Evolutionary conservation across 495 filamentous ascomycete species (phyloP), one percentile per base, ranked within the genome.

Genomic region (Viridothelium virens): DNA sequence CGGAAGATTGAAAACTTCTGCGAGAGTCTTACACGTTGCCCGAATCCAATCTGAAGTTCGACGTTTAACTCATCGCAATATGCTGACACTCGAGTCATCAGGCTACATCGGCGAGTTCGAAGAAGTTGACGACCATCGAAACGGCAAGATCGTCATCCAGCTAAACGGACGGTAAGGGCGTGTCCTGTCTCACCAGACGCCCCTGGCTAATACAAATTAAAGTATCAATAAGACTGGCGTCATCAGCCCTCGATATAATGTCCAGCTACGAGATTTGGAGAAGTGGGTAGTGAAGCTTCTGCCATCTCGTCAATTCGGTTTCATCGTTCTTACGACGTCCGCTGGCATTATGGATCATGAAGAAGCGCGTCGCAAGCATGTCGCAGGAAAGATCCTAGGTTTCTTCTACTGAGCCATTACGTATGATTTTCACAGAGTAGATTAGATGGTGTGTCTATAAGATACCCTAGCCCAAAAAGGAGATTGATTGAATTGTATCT

Each of bases 71-170:
- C 79, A 82, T 87, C 84, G 89, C 89, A 80, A 96, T 89, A 96
- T 86, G 31, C 87, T 91, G 77, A 92, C 76, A 67, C 62, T 67
- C 65, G 71, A 41, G 61, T 72, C 33, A 63, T 69, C 76, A 96
- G 94, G 94, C 77, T 98, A 97, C 84, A 97, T 98, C 79, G 94
- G 93, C 83, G 95, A 97, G 82, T 98, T 97, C 81, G 95, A 97
- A 85, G 91, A 97, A 82, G 90, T 98, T 74, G 94, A 98, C 77
- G 91, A 98, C 83, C 94, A 98, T 87, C 91, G 94, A 76, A 91
- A 91, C 76, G 94, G 91, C 84, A 96, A 96, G 87, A 95, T 97
- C 70, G 91, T 96, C 75, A 91, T 96, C 80, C 91, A 96, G 83
- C 88, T 96, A 70, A 94, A 90, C 80, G 87, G 88, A 76, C 88